Base-by-base conservation (phyloP, 2,329 filamentous ascomycete species). In the Aspergillus unguis region DNA sequence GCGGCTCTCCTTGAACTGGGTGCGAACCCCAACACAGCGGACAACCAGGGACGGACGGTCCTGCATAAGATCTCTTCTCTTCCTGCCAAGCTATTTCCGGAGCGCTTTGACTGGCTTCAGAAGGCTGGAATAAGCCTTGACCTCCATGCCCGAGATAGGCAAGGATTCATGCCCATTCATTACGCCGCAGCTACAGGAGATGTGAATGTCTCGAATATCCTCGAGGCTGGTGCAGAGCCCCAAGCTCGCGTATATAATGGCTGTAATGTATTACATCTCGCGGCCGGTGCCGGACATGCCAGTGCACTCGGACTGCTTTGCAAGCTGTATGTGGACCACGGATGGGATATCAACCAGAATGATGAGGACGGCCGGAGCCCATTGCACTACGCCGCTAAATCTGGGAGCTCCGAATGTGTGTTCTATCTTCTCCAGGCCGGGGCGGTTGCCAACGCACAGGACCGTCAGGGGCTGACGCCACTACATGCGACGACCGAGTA, bases 111-210 rank as follows among this genome's bases (percentile, higher is more conserved):
- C 2, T 50, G 26, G 23, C 38, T 44, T 17, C 37, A 31, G n/a
- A 8, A 50, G 25, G 10, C 26, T 6, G 29, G 23, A 4, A 32
- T 42, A 6, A 26, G 47, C 11, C 5, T 50, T 6, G 47, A 50
- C 10, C 40, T 50, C 29, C 35, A 51, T 27, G 43, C 48, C 9
- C 25, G 25, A 32, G 52, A 54, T 10, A 1, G 48, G 28, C 23
- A 48, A 3, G 53, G 55, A 2, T 25, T 49, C 32, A 55, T 48
- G 8, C 38, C 53, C 36, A 36, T 58, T 10, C 55, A 58, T 42
- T 46, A 45, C 27, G 50, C 53, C 11, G 37, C 53, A 10, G 31
- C 46, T n/a, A 26, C 38, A 3, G 46, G 46, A 5, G 53, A 48
- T 6, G 9, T 27, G 1, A 55, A 48, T 35, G 38, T 51, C 23